Base-by-base conservation (phyloP, 495 filamentous ascomycete species). In the Podospora comata region DNA sequence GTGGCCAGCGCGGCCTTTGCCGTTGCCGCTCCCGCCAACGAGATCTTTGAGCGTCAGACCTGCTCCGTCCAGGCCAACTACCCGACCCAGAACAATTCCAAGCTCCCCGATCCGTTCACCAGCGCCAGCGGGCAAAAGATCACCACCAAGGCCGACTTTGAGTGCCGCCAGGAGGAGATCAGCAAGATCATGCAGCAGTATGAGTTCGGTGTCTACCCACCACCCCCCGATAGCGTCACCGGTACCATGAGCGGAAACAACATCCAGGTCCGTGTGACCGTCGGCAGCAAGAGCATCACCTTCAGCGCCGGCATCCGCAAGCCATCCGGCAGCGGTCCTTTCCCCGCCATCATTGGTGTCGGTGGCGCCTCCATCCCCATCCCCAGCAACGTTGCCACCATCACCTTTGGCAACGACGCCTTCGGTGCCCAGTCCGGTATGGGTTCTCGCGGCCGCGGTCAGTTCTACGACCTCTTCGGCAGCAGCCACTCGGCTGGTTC, bases 61-160 rank as follows among this genome's bases (percentile, higher is more conserved):
- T 84, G 81, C 74, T 63, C 72, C 18, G 61, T 61, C 15, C 32
- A 66, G 5, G 55, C 54, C 71, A 73, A 28, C 68, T 76, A 75
- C 64, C 64, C 76, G 15, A 64, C 77, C 26, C 71, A 79, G 39
- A 72, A 71, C 73, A 68, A 57, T 20, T 72, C 79, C 70, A 79
- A 81, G 75, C 80, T 87, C 18, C 84, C 84, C 0, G 81, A 86
- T 72, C 85, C 84, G 7, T 87, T 86, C 77, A 82, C 76, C 23
- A 80, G 76, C 65, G 69, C 79, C 27, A 75, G 75, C 69, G 84
- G 84, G 34, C 68, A 54, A 11, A 77, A 79, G 71, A 77, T 87
- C 16, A 75, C 79, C 2, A 82, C 78, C 65, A 77, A 82, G 72
- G 80, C 74, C 18, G 79, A 83, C 63, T 87, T 83, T 73, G 73